Evolutionary conservation across 2,329 filamentous ascomycete species (phyloP).

Genomic region (Alternaria dauci): DNA sequence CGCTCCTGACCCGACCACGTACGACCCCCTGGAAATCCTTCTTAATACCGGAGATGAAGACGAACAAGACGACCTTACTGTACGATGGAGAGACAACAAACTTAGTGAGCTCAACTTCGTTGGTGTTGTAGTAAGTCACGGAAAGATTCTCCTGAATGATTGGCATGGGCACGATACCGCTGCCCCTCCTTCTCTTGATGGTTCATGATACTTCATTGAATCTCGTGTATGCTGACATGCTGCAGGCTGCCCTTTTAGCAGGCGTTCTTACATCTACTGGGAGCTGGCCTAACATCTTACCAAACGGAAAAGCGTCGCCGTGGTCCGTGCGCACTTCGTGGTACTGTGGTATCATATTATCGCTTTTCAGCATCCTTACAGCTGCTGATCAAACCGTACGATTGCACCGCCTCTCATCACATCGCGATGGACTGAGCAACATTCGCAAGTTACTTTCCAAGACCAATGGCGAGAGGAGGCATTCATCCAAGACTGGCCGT

Average conservation of each 20-base stretch:
- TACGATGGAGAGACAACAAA: slow-evolving; percentile 52
- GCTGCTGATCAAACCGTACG: slow-evolving; percentile 55
- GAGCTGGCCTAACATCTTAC: slow-evolving; percentile 54
- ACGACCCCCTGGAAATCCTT: slow-evolving; percentile 50
- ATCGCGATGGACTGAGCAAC: slow-evolving; percentile 49
- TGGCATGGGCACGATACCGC: not conserved
- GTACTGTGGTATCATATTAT: slow-evolving; percentile 58
- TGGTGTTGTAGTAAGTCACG: slow-evolving; percentile 50
- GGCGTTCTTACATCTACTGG: slow-evolving; percentile 55
- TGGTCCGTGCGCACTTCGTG: slow-evolving; percentile 55
- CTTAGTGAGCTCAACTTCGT: slow-evolving; percentile 55
- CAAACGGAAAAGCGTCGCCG: slow-evolving; percentile 48
- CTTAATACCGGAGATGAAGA: slow-evolving; percentile 46
- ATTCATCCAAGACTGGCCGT: slow-evolving; percentile 29
- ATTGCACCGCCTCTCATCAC: slow-evolving; percentile 54
- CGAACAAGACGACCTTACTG: slow-evolving; percentile 49
- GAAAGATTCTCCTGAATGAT: not conserved
- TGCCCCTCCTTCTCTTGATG: too few relatives aligned
- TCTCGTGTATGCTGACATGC: slow-evolving; percentile 1
- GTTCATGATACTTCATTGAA: not conserved
- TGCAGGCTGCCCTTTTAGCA: slow-evolving; percentile 50
- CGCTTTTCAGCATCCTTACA: slow-evolving; percentile 60
- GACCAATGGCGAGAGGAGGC: slow-evolving; percentile 29
- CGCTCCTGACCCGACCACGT: slow-evolving; percentile 45
- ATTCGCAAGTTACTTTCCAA: slow-evolving; percentile 50